A percentile compares a stretch with the other conserved stretches of the same genome.
Evolutionary conservation across 2,329 filamentous ascomycete species (phyloP).

Genomic region (Claviceps fusiformis): DNA sequence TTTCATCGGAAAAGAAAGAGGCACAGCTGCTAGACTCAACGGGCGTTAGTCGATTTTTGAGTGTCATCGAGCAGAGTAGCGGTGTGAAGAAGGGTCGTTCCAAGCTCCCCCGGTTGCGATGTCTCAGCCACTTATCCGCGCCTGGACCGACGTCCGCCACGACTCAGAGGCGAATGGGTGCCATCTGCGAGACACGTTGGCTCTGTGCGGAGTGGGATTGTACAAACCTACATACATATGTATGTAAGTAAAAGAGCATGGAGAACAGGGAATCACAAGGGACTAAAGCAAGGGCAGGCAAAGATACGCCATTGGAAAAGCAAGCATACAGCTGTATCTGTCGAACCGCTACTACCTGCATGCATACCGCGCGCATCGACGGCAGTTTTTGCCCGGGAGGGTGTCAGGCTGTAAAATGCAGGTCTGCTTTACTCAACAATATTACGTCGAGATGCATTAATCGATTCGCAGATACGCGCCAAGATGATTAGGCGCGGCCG

Average conservation of each 20-base stretch:
- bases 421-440: not conserved
- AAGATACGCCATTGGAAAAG: not conserved
- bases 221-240: not conserved
- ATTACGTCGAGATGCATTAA: not conserved
- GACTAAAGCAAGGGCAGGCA: not conserved
- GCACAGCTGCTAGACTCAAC: not conserved
- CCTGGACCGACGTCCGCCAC: not conserved
- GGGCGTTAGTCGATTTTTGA: not conserved
- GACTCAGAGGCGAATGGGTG: not conserved
- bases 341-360: not conserved
- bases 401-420: not conserved
- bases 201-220: not conserved
- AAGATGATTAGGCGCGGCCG: not conserved
- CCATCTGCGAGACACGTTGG: not conserved
- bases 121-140: constrained; percentile 5
- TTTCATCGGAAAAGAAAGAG: not conserved
- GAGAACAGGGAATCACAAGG: not conserved
- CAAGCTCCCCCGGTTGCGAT: not conserved
- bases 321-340: not conserved
- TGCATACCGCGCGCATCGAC: not conserved
- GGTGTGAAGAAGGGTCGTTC: constrained; percentile 1
- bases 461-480: not conserved
- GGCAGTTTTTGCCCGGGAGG: not conserved
- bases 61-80: constrained; percentile 1
- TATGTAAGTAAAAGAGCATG: not conserved